Conservation (phyloP, 1,284 basidiomycete genomes). For the Hemileia vastatrix region DNA sequence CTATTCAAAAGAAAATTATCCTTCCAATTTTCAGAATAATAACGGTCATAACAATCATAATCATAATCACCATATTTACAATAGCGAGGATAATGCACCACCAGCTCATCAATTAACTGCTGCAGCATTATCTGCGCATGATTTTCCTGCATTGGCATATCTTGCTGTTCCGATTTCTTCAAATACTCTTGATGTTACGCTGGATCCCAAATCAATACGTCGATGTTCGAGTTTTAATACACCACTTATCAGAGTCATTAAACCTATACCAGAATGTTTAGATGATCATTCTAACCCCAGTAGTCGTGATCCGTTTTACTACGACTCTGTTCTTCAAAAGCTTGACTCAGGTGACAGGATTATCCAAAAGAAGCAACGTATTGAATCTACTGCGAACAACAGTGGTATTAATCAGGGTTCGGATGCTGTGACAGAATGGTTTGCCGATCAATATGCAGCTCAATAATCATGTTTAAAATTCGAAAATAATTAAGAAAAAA, state of each 20-base stretch:
- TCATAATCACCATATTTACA: too few relatives aligned
- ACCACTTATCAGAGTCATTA: slow-evolving; percentile 15
- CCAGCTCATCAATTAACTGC: slow-evolving; percentile 6
- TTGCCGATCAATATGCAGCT: slow-evolving; percentile 22
- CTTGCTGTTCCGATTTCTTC: not conserved
- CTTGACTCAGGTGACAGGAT: not conserved
- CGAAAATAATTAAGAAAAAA: too few relatives aligned
- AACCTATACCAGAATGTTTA: slow-evolving; percentile 21
- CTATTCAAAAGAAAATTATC: not conserved
- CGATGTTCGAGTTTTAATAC: slow-evolving; percentile 4
- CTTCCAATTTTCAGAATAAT: too few relatives aligned
- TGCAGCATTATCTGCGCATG: slow-evolving; percentile 12
- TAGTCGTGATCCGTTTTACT: slow-evolving; percentile 22
- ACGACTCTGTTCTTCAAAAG: slow-evolving; percentile 14
- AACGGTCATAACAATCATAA: too few relatives aligned
- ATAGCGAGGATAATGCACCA: too few relatives aligned
- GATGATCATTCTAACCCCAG: slow-evolving; percentile 23
- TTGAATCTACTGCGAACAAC: not conserved
- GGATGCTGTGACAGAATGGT: slow-evolving; percentile 15
- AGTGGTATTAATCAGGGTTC: not conserved
- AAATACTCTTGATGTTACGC: too few relatives aligned
- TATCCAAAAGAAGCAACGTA: not conserved
- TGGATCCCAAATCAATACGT: not conserved
- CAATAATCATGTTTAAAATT: slow-evolving; percentile 5
- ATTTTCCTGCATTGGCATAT: slow-evolving; percentile 11